Evolutionary conservation across 371 early-diverging fungal species (phyloP), one percentile per base, ranked within the genome.

Genomic region (Mucor mucedo): DNA sequence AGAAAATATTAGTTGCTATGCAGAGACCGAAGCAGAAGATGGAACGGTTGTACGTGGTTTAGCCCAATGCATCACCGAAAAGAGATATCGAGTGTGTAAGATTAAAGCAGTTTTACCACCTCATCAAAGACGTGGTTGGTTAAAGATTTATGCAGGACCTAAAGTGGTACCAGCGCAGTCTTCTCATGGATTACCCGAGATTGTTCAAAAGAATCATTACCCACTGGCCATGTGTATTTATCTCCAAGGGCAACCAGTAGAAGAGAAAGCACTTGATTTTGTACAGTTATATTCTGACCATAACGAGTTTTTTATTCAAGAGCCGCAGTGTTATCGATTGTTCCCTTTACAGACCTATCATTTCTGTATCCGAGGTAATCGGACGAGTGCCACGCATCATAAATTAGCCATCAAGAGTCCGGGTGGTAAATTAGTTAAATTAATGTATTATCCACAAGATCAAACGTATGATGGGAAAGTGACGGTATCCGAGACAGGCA

Each of bases 331-430:
- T 16, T 70, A 78, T 38, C 68, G 69, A 13, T 68, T 82, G n/a
- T 79, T 72, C 47, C 79, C 79, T 11, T 50, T 77, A 28, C 82
- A 82, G 32, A 67, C 57, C 14, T 82, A 79, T 45, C 68, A 68
- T 28, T 82, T 82, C 32, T 52, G 69, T 28, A 69, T 80, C 33
- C 42, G 42, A 9, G 60, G 47, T 0, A 57, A 57, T 44, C 60
- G 71, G 32, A 28, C 5, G 44, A 39, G 50, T 10, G 54, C 63
- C 2, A 38, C 57, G 7, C 77, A 77, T 56, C 76, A 77, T 44
- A 82, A 82, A 30, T 53, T 82, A 49, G 79, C 79, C 2, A 63
- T 82, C 35, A 75, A 74, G 11, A 76, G 78, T 50, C 82, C 82
- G 2, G 63, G 59, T 29, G 82, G 82, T 1, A 68, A 66, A 40